A percentile compares a stretch with the other conserved stretches of the same genome.
Evolutionary conservation across 495 filamentous ascomycete genomes (phyloP).

Genomic region (Xylaria nigripes): DNA sequence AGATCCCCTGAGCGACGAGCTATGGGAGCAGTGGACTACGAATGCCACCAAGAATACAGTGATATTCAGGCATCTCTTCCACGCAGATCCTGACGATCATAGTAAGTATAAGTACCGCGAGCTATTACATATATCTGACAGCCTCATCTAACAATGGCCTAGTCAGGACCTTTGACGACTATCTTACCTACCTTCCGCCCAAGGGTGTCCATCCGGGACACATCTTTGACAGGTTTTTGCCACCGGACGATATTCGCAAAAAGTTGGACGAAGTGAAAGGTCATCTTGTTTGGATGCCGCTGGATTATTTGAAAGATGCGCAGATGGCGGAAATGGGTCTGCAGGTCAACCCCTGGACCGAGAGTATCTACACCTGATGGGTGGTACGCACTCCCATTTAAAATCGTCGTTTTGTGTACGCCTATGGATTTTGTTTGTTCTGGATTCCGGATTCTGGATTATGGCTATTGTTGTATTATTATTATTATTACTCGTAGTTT

Average conservation of each 20-base stretch:
- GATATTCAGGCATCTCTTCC: constrained; percentile 82
- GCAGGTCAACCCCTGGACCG: constrained; percentile 43
- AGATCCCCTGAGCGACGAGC: constrained; percentile 68
- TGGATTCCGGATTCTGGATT: not conserved
- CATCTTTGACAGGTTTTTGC: constrained; percentile 68
- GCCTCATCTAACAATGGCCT: not conserved
- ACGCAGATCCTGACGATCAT: constrained; percentile 83
- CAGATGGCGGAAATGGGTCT: constrained; percentile 83
- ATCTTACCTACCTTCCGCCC: constrained; percentile 65
- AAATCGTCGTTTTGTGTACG: not conserved
- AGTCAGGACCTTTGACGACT: constrained; percentile 83
- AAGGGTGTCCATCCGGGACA: constrained; percentile 71
- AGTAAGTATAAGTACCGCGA: constrained; percentile 34
- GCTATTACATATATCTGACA: not conserved
- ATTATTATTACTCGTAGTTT: too few relatives aligned
- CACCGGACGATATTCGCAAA: constrained; percentile 57
- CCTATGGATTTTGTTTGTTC: too few relatives aligned
- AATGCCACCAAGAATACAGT: constrained; percentile 72
- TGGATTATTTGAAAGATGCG: constrained; percentile 76
- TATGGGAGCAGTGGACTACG: constrained; percentile 81
- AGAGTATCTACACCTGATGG: constrained; percentile 39
- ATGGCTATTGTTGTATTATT: too few relatives aligned
- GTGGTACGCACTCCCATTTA: not conserved
- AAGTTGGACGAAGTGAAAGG: constrained; percentile 76
- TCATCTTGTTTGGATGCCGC: constrained; percentile 91